These are phyloP conservation scores for Alloteropsis angusta DNA, from an alignment of 202 grass and related monocot species.

Conservation along the genomic window DNA sequence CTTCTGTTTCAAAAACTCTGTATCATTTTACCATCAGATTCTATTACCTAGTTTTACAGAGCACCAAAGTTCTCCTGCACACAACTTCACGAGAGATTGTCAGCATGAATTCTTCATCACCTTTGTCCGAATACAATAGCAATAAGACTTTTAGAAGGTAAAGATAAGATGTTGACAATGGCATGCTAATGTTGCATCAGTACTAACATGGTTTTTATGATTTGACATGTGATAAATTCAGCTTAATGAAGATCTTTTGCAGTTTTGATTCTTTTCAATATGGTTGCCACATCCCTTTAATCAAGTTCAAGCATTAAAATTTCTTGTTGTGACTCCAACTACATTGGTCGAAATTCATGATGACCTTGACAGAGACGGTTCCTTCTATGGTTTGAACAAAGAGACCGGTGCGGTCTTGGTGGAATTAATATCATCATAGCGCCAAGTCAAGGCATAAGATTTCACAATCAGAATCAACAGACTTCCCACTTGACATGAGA, in stretches of 20 bases:
- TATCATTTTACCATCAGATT: neutral
- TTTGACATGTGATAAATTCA: neutral
- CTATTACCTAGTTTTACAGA: neutral
- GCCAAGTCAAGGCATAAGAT: neutral
- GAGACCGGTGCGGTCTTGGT: neutral
- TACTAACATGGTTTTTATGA: neutral
- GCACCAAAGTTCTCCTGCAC: conserved; percentile 10
- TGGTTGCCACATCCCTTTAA: conserved; percentile 28
- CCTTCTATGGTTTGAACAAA: conserved; percentile 28
- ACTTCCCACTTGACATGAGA: conserved; percentile 21
- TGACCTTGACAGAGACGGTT: conserved; percentile 10
- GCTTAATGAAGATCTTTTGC: neutral
- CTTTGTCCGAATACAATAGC: conserved; percentile 15
- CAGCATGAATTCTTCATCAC: conserved; percentile 11
- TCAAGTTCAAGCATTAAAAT: conserved; percentile 30
- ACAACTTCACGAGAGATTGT: conserved; percentile 7
- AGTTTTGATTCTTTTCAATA: conserved; percentile 12
- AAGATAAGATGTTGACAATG: neutral
- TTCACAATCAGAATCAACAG: neutral
- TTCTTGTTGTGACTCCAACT: conserved; percentile 26
- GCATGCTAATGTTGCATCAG: neutral
- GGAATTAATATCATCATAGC: conserved; percentile 14
- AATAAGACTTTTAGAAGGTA: neutral
- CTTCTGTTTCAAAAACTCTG: conserved; percentile 21
- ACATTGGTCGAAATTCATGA: conserved; percentile 25